Evolutionary conservation across 371 early-diverging fungal species (phyloP).

Genomic region (Mortierella sp.): DNA sequence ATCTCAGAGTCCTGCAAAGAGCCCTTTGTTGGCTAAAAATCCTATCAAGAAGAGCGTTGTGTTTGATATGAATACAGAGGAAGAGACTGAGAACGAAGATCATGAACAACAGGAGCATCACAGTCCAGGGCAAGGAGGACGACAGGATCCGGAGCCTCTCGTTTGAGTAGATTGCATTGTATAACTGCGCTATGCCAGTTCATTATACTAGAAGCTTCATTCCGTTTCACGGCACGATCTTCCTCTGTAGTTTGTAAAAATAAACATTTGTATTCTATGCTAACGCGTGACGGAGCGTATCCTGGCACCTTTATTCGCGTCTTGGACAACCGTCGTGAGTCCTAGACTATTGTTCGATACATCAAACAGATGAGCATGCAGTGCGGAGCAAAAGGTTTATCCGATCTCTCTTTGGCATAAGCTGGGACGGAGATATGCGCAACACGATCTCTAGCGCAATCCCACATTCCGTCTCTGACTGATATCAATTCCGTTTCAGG

Average conservation of each 20-base stretch:
- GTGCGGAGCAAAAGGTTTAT: not conserved
- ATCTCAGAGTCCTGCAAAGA: slow-evolving; percentile 8
- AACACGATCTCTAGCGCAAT: not conserved
- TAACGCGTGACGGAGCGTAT: not conserved
- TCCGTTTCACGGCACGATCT: not conserved
- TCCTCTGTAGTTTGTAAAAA: not conserved
- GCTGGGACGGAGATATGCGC: not conserved
- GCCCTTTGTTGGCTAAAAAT: slow-evolving; percentile 2
- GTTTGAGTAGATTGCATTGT: not conserved
- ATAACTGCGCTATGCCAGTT: too few relatives aligned
- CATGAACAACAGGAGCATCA: not conserved
- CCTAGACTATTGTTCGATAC: not conserved
- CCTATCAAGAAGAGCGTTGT: slow-evolving; percentile 21
- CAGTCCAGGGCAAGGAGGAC: not conserved
- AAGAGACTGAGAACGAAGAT: slow-evolving; percentile 6
- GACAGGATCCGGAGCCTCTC: not conserved
- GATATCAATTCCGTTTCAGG: not conserved
- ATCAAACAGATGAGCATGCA: not conserved
- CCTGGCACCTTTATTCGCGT: too few relatives aligned
- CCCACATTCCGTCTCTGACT: not conserved
- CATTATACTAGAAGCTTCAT: not conserved
- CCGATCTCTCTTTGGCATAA: not conserved
- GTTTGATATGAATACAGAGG: slow-evolving; percentile 14
- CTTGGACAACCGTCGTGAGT: not conserved
- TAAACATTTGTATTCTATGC: not conserved